Conservation (phyloP, 768 basidiomycete species). For the Dioszegia crocea region DNA sequence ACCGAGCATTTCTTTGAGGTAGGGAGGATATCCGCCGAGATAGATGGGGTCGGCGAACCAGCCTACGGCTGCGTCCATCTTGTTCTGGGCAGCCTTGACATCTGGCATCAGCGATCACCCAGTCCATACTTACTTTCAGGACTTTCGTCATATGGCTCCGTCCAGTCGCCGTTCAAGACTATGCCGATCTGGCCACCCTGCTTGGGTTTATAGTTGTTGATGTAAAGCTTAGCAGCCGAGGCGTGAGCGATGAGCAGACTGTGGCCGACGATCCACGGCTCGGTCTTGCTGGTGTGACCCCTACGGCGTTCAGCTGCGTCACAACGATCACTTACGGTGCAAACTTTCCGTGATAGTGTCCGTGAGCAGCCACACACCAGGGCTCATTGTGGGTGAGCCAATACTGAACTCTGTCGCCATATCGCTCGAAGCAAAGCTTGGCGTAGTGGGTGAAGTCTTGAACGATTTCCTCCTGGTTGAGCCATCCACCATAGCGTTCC, state of each 20-base stretch:
- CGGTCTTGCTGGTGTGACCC: constrained; percentile 32
- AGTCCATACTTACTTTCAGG: constrained; percentile 59
- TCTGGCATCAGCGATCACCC: constrained; percentile 52
- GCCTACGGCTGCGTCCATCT: constrained; percentile 68
- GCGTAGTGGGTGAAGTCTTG: constrained; percentile 64
- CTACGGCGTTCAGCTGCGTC: constrained; percentile 16
- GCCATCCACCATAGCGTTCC: constrained; percentile 70
- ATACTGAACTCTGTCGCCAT: constrained; percentile 71
- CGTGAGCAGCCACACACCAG: constrained; percentile 55
- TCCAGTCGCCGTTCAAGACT: constrained; percentile 72
- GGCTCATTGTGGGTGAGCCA: constrained; percentile 78
- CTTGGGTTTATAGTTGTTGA: constrained; percentile 60
- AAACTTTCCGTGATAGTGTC: constrained; percentile 68
- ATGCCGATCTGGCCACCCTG: constrained; percentile 73
- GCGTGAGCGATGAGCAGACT: constrained; percentile 68
- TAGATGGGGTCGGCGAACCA: constrained; percentile 63
- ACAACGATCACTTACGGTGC: constrained; percentile 40
- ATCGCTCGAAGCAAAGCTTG: constrained; percentile 65
- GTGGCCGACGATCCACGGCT: constrained; percentile 57
- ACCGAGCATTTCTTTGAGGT: constrained; percentile 34
- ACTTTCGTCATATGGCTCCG: constrained; percentile 65
- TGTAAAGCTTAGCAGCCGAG: constrained; percentile 62
- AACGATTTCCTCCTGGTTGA: constrained; percentile 65
- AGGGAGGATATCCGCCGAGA: constrained; percentile 63
- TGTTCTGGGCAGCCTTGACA: constrained; percentile 65